A percentile compares a stretch with the other conserved stretches of the same genome.
Evolutionary conservation across 2,329 filamentous ascomycete species (phyloP).

Genomic region (Aphanocladium album): DNA sequence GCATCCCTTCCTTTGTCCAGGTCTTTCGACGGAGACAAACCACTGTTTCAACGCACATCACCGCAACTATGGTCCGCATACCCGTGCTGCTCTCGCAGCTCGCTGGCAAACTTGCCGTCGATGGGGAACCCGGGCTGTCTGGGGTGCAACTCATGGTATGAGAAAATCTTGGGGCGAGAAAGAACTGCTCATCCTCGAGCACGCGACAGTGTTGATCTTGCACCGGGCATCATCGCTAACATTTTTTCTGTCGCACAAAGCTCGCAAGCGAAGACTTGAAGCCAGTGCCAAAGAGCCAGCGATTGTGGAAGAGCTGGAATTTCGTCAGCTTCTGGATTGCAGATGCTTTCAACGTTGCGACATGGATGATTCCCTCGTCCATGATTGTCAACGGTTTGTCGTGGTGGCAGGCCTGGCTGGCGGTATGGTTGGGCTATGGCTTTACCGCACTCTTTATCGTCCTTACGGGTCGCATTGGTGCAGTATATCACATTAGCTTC

Average conservation of each 20-base stretch:
- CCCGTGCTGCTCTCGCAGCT: conserved; percentile 1
- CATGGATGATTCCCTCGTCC: conserved; percentile 87
- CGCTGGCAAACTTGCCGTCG: conserved; percentile 1
- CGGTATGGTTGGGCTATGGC: conserved; percentile 80
- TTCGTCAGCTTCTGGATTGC: conserved; percentile 86
- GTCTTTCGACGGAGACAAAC: not conserved
- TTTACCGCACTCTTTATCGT: conserved; percentile 73
- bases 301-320: conserved; percentile 83
- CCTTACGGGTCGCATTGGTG: conserved; percentile 75
- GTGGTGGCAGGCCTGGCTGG: conserved; percentile 89
- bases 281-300: conserved; percentile 69
- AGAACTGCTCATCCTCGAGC: not conserved
- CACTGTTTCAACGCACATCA: not conserved
- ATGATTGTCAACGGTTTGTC: conserved; percentile 74
- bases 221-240: not conserved
- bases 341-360: conserved; percentile 84
- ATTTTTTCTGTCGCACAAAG: conserved; percentile 27
- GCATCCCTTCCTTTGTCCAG: not conserved
- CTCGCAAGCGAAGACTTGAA: conserved; percentile 81
- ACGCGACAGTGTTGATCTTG: not conserved
- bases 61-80: conserved; percentile 3
- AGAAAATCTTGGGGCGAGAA: not conserved
- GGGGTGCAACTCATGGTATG: conserved; percentile 12
- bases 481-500: conserved; percentile 84
- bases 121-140: conserved; percentile 3